Evolutionary conservation across 345 rosid species (phyloP), one percentile per base, ranked within the genome.

Genomic region (Rhizophora mangle): DNA sequence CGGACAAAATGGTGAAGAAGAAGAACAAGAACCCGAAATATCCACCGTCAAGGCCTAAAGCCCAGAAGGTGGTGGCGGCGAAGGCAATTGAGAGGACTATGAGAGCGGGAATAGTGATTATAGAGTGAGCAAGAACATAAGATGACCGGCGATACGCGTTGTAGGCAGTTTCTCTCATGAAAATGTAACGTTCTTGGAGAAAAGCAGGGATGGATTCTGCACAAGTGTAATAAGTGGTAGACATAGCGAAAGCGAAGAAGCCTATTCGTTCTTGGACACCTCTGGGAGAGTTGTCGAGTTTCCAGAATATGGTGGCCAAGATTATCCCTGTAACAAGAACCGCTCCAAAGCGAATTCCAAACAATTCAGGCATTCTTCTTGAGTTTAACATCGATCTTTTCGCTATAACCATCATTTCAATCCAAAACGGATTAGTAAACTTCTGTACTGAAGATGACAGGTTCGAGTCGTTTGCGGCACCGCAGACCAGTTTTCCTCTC

Each of bases 31-130:
- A 88, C 0, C 97, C 97, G 0, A 80, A 68, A 36, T 71, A 5
- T 6, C 97, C 98, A 0, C 97, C 96, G 0, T 80, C 83, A 13
- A 94, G 93, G 57, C 97, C 90, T 6, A 94, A 96, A 1, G 95
- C 83, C 83, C 83, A 91, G 76, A 80, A 94, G 2, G 98, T 91
- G 20, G 74, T 85, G 26, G 85, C 89, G 0, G 94, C 92, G 61
- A 91, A 94, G 71, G 90, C 67, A 6, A 87, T 68, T 15, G 97
- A 85, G 62, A 94, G 88, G 74, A 87, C 24, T 15, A 91, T 26
- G 11, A 94, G 70, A 16, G 98, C 70, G 5, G 98, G 96, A 67
- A 94, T 64, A 13, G 90, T 78, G 75, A 91, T 81, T 9, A 91
- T 70, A 9, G 96, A 81, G 59, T 88, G 97, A 6, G 98, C 85